Percentiles rank a stretch among this genome's conserved stretches.
Evolutionary conservation across 2,329 filamentous ascomycete genomes (phyloP).

Genomic region (Trichophyton verrucosum): DNA sequence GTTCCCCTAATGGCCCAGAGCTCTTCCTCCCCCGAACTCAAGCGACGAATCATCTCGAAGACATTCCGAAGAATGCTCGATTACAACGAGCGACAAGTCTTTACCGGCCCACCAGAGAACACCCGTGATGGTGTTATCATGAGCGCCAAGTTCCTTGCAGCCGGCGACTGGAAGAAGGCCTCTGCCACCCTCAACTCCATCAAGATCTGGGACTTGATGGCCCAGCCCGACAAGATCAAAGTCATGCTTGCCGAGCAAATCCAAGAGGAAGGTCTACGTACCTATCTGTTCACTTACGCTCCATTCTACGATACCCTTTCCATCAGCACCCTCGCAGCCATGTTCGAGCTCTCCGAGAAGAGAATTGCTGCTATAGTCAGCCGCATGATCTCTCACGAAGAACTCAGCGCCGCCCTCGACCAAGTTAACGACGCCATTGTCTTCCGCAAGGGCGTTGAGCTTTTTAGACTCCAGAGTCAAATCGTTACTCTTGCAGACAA

Average conservation of each 20-base stretch:
- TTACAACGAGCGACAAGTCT: constrained; percentile 98
- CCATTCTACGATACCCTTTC: constrained; percentile 97
- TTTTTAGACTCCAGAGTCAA: constrained; percentile 88
- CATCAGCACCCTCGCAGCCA: constrained; percentile 67
- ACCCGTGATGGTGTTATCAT: constrained; percentile 99
- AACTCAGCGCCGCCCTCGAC: constrained; percentile 88
- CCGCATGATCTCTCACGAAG: constrained; percentile 99
- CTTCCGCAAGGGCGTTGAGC: constrained; percentile 98
- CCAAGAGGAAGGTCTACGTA: constrained; percentile 94
- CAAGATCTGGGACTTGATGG: constrained; percentile 99
- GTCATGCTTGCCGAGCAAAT: constrained; percentile 94
- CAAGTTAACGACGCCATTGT: constrained; percentile 96
- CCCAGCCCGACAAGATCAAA: constrained; percentile 87
- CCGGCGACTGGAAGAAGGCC: constrained; percentile 97
- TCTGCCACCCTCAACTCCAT: constrained; percentile 89
- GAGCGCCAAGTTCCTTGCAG: constrained; percentile 89
- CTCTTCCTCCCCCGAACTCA: constrained; percentile 89
- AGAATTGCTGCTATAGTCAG: constrained; percentile 93
- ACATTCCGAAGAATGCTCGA: constrained; percentile 98
- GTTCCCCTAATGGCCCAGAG: constrained; percentile 95
- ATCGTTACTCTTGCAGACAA: constrained; percentile 92
- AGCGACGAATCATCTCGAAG: constrained; percentile 97
- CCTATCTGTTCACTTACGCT: constrained; percentile 98
- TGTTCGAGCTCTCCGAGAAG: constrained; percentile 87
- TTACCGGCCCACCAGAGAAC: constrained; percentile 96